A percentile compares a stretch with the other conserved stretches of the same genome.
These are phyloP conservation scores for Globisporangium nagaii DNA, from an alignment of 352 stramenopile genomes.

Conservation along the genomic window DNA sequence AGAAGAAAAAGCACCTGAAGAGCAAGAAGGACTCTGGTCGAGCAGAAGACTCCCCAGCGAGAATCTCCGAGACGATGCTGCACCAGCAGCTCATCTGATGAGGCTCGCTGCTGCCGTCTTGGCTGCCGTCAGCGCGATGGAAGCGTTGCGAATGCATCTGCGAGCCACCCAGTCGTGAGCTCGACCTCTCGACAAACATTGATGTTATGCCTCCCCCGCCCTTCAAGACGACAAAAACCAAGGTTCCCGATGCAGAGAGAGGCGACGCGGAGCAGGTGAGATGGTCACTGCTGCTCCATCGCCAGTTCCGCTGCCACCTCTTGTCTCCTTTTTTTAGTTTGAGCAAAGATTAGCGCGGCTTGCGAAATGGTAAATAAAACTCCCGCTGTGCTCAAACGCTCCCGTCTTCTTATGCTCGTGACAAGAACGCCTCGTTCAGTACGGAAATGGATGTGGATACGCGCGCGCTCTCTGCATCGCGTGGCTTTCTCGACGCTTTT, in stretches of 20 bases:
- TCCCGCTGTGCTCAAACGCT: conserved; percentile 1
- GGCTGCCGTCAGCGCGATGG: not conserved
- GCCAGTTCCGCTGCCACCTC: not conserved
- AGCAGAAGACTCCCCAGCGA: not conserved
- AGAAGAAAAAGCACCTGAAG: conserved; percentile 2
- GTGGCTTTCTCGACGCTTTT: not conserved
- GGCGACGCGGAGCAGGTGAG: not conserved
- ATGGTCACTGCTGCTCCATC: not conserved
- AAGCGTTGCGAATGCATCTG: too few relatives aligned
- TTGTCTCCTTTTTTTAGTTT: conserved; percentile 3
- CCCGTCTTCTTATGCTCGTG: not conserved
- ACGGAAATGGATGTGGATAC: not conserved
- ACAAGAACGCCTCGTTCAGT: not conserved
- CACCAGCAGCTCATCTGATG: not conserved
- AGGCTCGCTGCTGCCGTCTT: not conserved
- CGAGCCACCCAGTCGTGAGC: not conserved
- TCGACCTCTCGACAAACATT: not conserved
- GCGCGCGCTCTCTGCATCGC: not conserved
- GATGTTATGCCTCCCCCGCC: not conserved
- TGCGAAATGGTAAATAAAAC: conserved; percentile 2
- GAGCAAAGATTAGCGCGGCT: not conserved
- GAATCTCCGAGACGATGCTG: not conserved
- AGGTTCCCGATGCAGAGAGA: not conserved
- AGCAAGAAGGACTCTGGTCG: not conserved
- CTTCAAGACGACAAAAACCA: conserved; percentile 3